Base-by-base conservation (phyloP, 495 filamentous ascomycete genomes). In the Talaromyces stipitatus region DNA sequence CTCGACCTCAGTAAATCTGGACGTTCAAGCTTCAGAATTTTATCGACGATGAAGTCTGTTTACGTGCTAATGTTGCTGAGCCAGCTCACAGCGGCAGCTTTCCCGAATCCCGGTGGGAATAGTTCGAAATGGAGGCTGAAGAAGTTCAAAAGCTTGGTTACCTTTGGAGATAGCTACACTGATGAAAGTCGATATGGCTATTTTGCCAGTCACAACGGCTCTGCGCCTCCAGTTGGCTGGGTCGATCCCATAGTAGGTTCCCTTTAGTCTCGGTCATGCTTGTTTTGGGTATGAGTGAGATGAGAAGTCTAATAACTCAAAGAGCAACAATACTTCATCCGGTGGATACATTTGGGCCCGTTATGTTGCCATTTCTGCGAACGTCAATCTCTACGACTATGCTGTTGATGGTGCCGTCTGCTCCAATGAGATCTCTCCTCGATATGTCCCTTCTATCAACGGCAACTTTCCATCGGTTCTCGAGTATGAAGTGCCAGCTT, bases 131-230 rank as follows among this genome's bases (percentile, higher is more conserved):
- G 76, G 76, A 60, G 62, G 4, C 58, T 69, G 11, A 50, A 59
- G 16, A 63, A 75, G n/a, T 79, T 83, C 66, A 76, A 74, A 46
- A 78, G 60, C 55, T 63, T 84, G 20, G 71, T 85, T 28, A 72
- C 77, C 8, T 90, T 90, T 64, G 87, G 87, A 28, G 86, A 89
- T 67, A 89, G 86, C 70, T 90, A 85, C 64, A 87, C 85, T 1
- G 88, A 90, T 65, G 86, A 90, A 60, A 78, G 75, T 5, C 81
- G 88, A 2, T 62, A 87, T 18, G 58, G 62, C 1, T 88, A 88
- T 60, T 85, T 89, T 62, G 66, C 74, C 60, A 67, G 57, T 52
- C 69, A 87, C 60, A 77, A 82, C 61, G 81, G 82, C 16, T 62
- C 68, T 2, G 73, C 81, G 0, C 87, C 88, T 6, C 85, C 87